Base-by-base conservation (phyloP, 225 moss, liverwort and hornwort genomes). In the Rhytidiadelphus loreus region DNA sequence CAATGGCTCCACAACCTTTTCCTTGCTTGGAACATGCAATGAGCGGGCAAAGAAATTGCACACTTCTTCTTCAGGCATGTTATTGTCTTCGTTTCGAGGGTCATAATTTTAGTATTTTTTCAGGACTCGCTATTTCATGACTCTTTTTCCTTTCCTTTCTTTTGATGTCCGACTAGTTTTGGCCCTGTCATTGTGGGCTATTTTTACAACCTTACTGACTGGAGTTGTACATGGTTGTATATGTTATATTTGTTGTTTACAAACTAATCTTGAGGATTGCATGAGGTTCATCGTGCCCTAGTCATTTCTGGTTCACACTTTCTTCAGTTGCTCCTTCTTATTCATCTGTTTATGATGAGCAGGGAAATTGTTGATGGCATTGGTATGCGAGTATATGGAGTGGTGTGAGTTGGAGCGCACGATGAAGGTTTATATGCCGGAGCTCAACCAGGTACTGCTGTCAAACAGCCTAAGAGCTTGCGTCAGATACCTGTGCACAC, bases 401-500 rank as follows among this genome's bases (percentile, higher is more conserved):
- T 99, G 99, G 99, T 96, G 99, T 92, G 96, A 99, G 89, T 92
- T 99, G 92, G 95, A 99, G 90, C 96, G 92, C 88, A 99, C 99
- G 41, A 70, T 95, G 92, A 95, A 96, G 92, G 96, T 99, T 82
- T 97, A 96, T 58, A 90, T 96, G 83, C 97, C 99, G 83, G 97
- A 99, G 91, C 95, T 97, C 75, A 99, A 99, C 90, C 95, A 96
- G 98, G 98, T 98, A 95, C 78, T 53, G 59, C 22, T 86, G 83
- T 86, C 60, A 79, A 72, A 43, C 19, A 66, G 66, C 21, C 46
- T 46, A 74, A 83, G 48, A 43, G 70, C 68, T 71, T 79, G 82
- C 43, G 18, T 74, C 39, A 74, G 83, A 74, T 28, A 53, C 79
- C 39, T 76, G 44, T 71, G 62, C 75, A 88, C 43, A 58, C 79